Conservation (phyloP, 2,329 filamentous ascomycete genomes). For the Xylaria sp. region DNA sequence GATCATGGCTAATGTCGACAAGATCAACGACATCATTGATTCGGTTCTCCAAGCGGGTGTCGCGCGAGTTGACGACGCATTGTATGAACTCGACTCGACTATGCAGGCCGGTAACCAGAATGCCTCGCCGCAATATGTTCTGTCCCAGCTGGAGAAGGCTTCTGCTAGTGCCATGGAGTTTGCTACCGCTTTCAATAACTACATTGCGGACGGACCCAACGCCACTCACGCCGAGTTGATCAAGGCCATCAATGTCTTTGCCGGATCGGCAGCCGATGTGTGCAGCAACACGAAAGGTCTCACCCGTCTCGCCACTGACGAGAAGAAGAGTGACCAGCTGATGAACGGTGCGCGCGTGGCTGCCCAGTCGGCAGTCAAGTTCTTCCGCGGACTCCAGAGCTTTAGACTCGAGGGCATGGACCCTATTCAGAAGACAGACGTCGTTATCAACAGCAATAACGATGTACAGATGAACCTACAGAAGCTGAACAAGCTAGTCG, state of each 20-base stretch:
- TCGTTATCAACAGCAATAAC: constrained; percentile 95
- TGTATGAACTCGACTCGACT: constrained; percentile 94
- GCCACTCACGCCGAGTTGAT: constrained; percentile 87
- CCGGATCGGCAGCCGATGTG: constrained; percentile 86
- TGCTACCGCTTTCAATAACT: constrained; percentile 96
- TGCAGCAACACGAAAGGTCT: constrained; percentile 96
- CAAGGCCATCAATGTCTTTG: constrained; percentile 83
- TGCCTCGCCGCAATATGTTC: constrained; percentile 85
- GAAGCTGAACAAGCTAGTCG: constrained; percentile 86
- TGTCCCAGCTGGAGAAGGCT: constrained; percentile 96
- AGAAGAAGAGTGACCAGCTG: constrained; percentile 86
- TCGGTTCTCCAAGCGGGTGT: constrained; percentile 92
- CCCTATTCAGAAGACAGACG: constrained; percentile 86
- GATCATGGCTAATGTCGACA: constrained; percentile 77
- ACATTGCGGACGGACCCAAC: constrained; percentile 92
- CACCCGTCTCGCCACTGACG: constrained; percentile 85
- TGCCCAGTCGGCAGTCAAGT: constrained; percentile 81
- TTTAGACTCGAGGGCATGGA: constrained; percentile 91
- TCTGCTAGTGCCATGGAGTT: constrained; percentile 94
- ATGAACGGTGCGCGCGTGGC: constrained; percentile 77
- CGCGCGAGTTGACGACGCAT: constrained; percentile 86
- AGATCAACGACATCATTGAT: constrained; percentile 97
- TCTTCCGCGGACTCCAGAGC: constrained; percentile 90
- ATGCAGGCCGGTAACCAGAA: constrained; percentile 99
- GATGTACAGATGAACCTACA: constrained; percentile 94